Base-by-base conservation (phyloP, 73 alveolate species). In the Paramecium primaurelia region DNA sequence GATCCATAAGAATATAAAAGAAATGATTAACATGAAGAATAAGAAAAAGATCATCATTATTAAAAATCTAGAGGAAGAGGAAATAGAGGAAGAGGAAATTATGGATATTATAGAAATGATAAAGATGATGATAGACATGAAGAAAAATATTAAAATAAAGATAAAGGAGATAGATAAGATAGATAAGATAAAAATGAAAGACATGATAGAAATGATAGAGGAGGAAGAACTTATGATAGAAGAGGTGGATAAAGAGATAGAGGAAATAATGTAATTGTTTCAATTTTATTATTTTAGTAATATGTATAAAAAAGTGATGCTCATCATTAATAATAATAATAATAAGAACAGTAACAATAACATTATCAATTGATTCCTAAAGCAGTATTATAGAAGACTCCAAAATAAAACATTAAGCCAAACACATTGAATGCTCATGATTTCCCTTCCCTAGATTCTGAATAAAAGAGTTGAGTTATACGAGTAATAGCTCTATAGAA, bases 371-470 rank as follows among this genome's bases (percentile, higher is more conserved):
- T 64, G 47, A 34, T 64, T 37, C 59, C 87, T n/a, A 40, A 73
- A 37, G 18, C 60, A 12, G 40, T 30, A 37, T 40, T 30, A 37
- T 73, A 73, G 10, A 64, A 34, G 42, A 34, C 51, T 64, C 87
- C 87, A 12, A 73, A 73, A 73, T 37, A 73, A 64, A 64, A 64
- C 28, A 64, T 34, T 8, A 32, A 64, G 47, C 47, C 47, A 11
- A 64, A 64, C 12, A 64, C 84, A 64, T 64, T 73, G 87, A 73
- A 73, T 40, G 58, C 87, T 73, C 36, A 73, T 34, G 87, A 73
- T 36, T 73, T 73, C 47, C 87, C 87, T 36, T 64, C 87, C 59
- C 59, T 73, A 36, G 59, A 64, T 64, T 64, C 84, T 64, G 84
- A 64, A 64, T 28, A 34, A 34, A 28, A 64, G 84, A 64, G 47